Evolutionary conservation across 2,329 filamentous ascomycete genomes (phyloP).

Genomic region (Exophiala viscosa): DNA sequence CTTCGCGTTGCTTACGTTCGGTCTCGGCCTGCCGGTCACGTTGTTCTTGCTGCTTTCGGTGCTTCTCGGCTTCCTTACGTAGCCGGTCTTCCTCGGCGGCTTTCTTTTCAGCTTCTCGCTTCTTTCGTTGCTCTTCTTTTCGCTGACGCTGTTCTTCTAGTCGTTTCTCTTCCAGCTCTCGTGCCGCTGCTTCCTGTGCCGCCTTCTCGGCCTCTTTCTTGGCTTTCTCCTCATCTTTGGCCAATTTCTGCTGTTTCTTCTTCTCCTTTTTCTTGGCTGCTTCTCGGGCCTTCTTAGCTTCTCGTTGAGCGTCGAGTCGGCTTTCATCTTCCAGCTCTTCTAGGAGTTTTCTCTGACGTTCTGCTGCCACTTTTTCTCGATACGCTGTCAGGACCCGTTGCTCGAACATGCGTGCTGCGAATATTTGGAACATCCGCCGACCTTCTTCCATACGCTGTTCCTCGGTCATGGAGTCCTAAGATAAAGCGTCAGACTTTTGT

Average conservation of each 20-base stretch:
- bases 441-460: conserved; percentile 99
- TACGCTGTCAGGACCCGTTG: conserved; percentile 96
- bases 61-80: conserved; percentile 76
- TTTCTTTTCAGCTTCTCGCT: conserved; percentile 84
- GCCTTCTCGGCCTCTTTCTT: conserved; percentile 84
- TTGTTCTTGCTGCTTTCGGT: conserved; percentile 75
- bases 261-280: conserved; percentile 95
- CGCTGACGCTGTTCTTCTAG: conserved; percentile 75
- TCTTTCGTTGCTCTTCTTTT: conserved; percentile 85
- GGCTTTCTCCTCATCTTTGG: conserved; percentile 85
- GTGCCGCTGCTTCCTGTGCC: conserved; percentile 74
- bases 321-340: conserved; percentile 88
- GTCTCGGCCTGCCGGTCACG: conserved; percentile 79
- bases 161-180: conserved; percentile 72
- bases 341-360: conserved; percentile 84
- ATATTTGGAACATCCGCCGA: conserved; percentile 98
- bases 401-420: conserved; percentile 98
- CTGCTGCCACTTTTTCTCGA: conserved; percentile 89
- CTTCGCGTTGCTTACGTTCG: conserved; percentile 77
- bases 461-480: conserved; percentile 90
- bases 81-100: conserved; percentile 39
- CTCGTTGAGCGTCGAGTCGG: conserved; percentile 69
- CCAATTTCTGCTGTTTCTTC: conserved; percentile 81
- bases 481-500: conserved; percentile 35
- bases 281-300: conserved; percentile 89